Conservation (phyloP, 805 yeast species). For the Starmerella apicola region DNA sequence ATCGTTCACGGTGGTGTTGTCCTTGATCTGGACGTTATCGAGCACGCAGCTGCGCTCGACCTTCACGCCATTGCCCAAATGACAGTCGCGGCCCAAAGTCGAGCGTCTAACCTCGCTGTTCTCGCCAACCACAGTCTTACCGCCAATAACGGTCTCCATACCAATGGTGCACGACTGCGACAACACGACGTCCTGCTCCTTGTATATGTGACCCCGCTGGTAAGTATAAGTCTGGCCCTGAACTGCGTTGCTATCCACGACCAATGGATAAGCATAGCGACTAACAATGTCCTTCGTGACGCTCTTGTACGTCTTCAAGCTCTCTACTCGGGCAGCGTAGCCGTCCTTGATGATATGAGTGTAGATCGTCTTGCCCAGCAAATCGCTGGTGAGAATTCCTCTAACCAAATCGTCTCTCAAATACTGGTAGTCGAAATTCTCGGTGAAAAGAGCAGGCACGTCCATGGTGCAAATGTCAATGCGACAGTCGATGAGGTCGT, state of each 20-base stretch:
- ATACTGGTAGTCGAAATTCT: slow-evolving; percentile 86
- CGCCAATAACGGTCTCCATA: slow-evolving; percentile 71
- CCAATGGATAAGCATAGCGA: slow-evolving; percentile 86
- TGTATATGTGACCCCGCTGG: slow-evolving; percentile 76
- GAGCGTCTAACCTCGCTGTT: slow-evolving; percentile 53
- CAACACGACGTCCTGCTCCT: slow-evolving; percentile 74
- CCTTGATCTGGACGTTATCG: slow-evolving; percentile 68
- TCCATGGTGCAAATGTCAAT: slow-evolving; percentile 91
- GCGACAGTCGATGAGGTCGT: slow-evolving; percentile 91
- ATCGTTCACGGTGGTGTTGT: slow-evolving; percentile 44
- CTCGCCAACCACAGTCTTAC: slow-evolving; percentile 63
- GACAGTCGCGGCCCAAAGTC: slow-evolving; percentile 76
- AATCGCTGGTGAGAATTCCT: slow-evolving; percentile 82
- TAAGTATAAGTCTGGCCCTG: slow-evolving; percentile 59
- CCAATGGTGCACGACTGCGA: slow-evolving; percentile 83
- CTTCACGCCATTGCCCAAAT: slow-evolving; percentile 62
- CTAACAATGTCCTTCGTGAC: slow-evolving; percentile 80
- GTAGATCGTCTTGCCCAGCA: slow-evolving; percentile 80
- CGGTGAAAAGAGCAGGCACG: slow-evolving; percentile 91
- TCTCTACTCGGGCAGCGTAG: slow-evolving; percentile 91
- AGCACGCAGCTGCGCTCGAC: slow-evolving; percentile 73
- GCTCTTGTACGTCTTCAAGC: slow-evolving; percentile 87
- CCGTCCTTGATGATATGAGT: slow-evolving; percentile 69
- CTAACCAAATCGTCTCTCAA: slow-evolving; percentile 77
- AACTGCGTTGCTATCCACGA: slow-evolving; percentile 65